These are phyloP conservation scores for Dryadomyces quercivorus DNA, from an alignment of 2,329 filamentous ascomycete genomes.

Conservation along the genomic window DNA sequence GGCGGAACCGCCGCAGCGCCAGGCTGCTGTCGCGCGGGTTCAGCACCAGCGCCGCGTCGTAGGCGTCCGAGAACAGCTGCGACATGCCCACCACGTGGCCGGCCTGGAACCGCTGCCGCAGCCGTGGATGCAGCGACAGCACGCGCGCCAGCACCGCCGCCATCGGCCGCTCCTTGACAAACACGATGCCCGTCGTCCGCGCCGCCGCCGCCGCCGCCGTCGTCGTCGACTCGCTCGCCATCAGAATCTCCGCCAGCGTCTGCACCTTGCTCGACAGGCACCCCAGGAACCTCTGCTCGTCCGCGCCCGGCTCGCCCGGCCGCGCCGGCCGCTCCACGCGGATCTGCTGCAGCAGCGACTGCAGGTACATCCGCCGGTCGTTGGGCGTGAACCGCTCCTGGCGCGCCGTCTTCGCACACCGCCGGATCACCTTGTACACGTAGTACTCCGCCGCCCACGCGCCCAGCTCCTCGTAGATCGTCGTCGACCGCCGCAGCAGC, in stretches of 20 bases:
- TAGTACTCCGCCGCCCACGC: conserved; percentile 58
- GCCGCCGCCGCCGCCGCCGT: no score
- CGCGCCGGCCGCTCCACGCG: background rate
- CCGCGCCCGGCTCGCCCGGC: background rate
- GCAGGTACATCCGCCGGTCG: conserved; percentile 36
- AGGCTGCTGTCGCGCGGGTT: conserved; percentile 20
- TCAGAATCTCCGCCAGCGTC: conserved; percentile 39
- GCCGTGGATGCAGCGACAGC: conserved; percentile 37
- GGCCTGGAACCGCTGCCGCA: conserved; percentile 32
- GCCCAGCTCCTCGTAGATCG: conserved; percentile 48
- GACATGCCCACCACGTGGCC: conserved; percentile 40
- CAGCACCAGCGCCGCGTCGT: conserved; percentile 17
- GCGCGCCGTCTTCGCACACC: background rate
- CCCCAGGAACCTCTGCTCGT: background rate
- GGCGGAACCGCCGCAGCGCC: conserved; percentile 37
- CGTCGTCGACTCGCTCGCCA: conserved; percentile 17
- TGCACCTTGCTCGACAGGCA: conserved; percentile 41
- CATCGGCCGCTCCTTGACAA: conserved; percentile 50
- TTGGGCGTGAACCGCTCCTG: conserved; percentile 24
- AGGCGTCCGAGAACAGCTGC: background rate
- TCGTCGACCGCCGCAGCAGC: conserved; percentile 35
- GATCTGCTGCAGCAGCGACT: conserved; percentile 24
- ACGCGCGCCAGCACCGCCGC: conserved; percentile 48
- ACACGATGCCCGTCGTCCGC: conserved; percentile 47
- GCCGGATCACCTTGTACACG: conserved; percentile 35